phyloP scores from a whole-genome alignment of 2,329 filamentous ascomycete species.

The Trichoderma polysporum region DNA sequence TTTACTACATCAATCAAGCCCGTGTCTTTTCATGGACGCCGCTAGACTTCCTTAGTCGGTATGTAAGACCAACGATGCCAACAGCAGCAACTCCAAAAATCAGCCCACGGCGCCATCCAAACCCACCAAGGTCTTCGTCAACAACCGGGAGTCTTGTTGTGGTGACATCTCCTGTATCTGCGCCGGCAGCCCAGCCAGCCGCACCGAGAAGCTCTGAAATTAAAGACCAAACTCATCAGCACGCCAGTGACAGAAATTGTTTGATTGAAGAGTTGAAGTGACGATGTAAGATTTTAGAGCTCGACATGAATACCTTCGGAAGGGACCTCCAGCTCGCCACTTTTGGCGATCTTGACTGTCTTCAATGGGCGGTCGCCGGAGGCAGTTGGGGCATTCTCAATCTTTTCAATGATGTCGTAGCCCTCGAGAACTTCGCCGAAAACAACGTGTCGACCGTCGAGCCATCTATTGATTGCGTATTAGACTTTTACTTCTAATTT shows the following conservation, averaged over 20 bases:
- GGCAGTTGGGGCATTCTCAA: slow-evolving; percentile 68
- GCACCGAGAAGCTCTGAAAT: slow-evolving; percentile 32
- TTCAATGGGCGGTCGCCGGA: slow-evolving; percentile 67
- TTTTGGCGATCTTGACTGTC: slow-evolving; percentile 75
- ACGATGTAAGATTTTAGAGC: slow-evolving; percentile 56
- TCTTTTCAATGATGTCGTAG: slow-evolving; percentile 75
- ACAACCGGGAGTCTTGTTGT: not conserved
- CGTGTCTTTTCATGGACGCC: slow-evolving; percentile 45
- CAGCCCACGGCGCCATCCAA: slow-evolving; percentile 49
- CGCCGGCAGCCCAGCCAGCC: slow-evolving; percentile 26
- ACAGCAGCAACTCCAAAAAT: slow-evolving; percentile 50
- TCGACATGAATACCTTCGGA: slow-evolving; percentile 92
- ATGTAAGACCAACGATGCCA: slow-evolving; percentile 43
- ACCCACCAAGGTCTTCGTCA: slow-evolving; percentile 28
- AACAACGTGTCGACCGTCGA: slow-evolving; percentile 81
- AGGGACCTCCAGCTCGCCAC: slow-evolving; percentile 78
- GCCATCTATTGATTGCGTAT: slow-evolving; percentile 56
- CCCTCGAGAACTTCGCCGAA: slow-evolving; percentile 88
- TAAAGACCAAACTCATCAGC: slow-evolving; percentile 36
- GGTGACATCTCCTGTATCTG: slow-evolving; percentile 21
- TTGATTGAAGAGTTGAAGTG: slow-evolving; percentile 19
- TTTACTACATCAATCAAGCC: slow-evolving; percentile 38
- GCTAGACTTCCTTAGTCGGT: slow-evolving; percentile 41
- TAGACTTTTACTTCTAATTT: slow-evolving; percentile 18
- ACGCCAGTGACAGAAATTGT: slow-evolving; percentile 31